These are phyloP conservation scores for Mycena venus DNA, from an alignment of 768 basidiomycete species.

Conservation along the genomic window DNA sequence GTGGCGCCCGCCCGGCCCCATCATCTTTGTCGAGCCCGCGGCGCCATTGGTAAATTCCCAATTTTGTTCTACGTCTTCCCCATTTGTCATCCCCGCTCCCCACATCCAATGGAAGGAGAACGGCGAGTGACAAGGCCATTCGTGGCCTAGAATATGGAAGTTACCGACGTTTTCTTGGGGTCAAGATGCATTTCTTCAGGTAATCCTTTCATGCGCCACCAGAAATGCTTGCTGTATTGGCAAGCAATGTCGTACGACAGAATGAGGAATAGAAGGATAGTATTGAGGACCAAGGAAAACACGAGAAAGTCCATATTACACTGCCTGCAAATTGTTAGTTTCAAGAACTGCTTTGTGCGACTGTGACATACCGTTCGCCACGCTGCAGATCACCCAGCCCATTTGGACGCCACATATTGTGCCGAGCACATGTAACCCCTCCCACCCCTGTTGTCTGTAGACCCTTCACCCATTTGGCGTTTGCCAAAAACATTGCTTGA, in stretches of 20 bases:
- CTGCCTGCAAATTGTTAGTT: neutral
- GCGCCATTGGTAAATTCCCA: constrained; percentile 35
- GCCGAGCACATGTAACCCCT: constrained; percentile 21
- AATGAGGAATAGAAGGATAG: neutral
- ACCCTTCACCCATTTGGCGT: constrained; percentile 15
- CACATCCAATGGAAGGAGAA: constrained; percentile 23
- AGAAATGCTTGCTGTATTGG: constrained; percentile 34
- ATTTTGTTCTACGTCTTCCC: constrained; percentile 37
- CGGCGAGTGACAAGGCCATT: constrained; percentile 24
- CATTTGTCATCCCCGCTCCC: constrained; percentile 36
- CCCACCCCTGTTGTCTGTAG: constrained; percentile 24
- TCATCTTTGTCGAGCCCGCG: constrained; percentile 32
- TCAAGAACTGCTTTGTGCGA: no score
- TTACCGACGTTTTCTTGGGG: constrained; percentile 32
- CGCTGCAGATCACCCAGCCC: constrained; percentile 12
- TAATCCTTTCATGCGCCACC: constrained; percentile 2
- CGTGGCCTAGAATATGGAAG: constrained; percentile 37
- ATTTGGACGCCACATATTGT: constrained; percentile 15
- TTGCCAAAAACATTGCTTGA: constrained; percentile 13
- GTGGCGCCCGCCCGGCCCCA: constrained; percentile 28
- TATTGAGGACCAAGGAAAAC: neutral
- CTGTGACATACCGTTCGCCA: neutral
- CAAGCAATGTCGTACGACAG: constrained; percentile 40
- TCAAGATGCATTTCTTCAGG: neutral
- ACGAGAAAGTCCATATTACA: constrained; percentile 21